Percentiles rank a stretch among this genome's conserved stretches.
phyloP scores from a whole-genome alignment of 371 early-diverging fungal species.

The Lichtheimia ramosa region DNA sequence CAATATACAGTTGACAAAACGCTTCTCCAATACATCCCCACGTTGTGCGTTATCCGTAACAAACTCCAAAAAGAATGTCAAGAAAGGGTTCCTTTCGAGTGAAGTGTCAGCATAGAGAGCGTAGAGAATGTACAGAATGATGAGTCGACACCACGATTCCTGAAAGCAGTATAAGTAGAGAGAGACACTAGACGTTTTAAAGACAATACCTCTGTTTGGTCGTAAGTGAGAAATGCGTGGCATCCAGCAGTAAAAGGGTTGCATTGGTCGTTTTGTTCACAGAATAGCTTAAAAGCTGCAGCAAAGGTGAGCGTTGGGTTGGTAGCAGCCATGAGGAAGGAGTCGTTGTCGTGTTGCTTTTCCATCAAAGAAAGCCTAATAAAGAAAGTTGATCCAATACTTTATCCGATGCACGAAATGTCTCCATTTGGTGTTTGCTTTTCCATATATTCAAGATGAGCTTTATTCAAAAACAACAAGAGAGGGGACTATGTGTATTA shows the following conservation, averaged over 20 bases:
- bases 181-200: background rate
- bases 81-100: constrained; percentile 40
- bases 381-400: too few relatives aligned
- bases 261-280: constrained; percentile 7
- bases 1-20: constrained; percentile 39
- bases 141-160: constrained; percentile 22
- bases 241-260: constrained; percentile 18
- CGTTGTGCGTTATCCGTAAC: constrained; percentile 18
- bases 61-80: constrained; percentile 44
- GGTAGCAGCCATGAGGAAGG: background rate
- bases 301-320: constrained; percentile 14
- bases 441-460: too few relatives aligned
- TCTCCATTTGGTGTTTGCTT: too few relatives aligned
- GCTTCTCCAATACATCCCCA: constrained; percentile 22
- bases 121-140: constrained; percentile 40
- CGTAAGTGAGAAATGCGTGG: constrained; percentile 15
- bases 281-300: constrained; percentile 9
- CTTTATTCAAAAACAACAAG: too few relatives aligned
- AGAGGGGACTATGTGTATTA: too few relatives aligned
- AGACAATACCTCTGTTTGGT: constrained; percentile 13
- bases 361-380: too few relatives aligned
- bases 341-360: too few relatives aligned
- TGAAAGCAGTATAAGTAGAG: too few relatives aligned
- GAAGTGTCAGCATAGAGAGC: constrained; percentile 29
- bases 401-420: too few relatives aligned